Conservation (phyloP, 345 rosid genomes). For the Eucalyptus erythrocorys region DNA sequence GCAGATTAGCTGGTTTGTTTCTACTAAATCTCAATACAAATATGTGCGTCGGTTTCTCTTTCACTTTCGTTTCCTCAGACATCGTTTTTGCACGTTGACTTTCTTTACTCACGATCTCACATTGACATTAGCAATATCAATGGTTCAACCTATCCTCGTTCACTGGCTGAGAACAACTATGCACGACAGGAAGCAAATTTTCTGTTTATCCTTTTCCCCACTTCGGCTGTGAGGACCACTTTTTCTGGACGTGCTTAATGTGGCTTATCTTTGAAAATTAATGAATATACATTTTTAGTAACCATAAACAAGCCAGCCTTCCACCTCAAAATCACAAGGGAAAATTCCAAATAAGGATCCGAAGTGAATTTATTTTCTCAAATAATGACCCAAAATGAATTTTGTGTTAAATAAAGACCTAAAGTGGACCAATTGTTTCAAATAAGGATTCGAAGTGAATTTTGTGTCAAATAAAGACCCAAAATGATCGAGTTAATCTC, state of each 20-base stretch:
- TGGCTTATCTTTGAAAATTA: not conserved
- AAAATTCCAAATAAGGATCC: too few species aligned
- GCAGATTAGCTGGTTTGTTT: not conserved
- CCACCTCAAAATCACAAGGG: not conserved
- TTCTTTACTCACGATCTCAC: not conserved
- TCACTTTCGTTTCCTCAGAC: not conserved
- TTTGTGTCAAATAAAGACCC: too few species aligned
- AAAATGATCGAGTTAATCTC: too few species aligned
- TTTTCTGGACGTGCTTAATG: not conserved
- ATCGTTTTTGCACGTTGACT: not conserved
- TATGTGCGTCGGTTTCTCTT: not conserved
- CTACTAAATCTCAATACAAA: not conserved
- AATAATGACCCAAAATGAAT: too few species aligned
- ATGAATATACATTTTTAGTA: not conserved
- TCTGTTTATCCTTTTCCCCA: not conserved
- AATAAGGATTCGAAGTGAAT: too few species aligned
- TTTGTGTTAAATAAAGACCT: too few species aligned
- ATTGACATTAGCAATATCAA: not conserved
- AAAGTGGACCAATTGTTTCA: too few species aligned
- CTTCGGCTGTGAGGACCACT: not conserved
- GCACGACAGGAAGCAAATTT: not conserved
- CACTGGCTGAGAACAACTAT: not conserved
- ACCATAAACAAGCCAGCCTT: not conserved
- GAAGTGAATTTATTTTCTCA: too few species aligned
- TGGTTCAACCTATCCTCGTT: not conserved